Evolutionary conservation across 2,329 filamentous ascomycete genomes (phyloP).

Genomic region (Nothopassalora personata): DNA sequence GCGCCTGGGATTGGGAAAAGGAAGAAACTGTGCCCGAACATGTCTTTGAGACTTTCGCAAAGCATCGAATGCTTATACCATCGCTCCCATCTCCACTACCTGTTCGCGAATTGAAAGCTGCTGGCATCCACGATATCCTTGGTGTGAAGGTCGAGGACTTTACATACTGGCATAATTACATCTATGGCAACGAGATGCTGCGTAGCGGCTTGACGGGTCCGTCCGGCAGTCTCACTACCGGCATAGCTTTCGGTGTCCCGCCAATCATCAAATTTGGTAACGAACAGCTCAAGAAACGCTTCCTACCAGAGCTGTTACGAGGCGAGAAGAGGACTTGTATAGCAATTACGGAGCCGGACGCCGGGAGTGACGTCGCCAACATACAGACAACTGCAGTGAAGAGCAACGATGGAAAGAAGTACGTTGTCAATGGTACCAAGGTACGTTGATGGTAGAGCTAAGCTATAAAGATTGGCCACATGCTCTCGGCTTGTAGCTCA

Average conservation of each 20-base stretch:
- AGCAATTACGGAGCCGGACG: slow-evolving; percentile 72
- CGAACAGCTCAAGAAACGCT: slow-evolving; percentile 56
- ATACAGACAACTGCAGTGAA: slow-evolving; percentile 63
- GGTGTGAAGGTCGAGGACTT: slow-evolving; percentile 68
- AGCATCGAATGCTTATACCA: slow-evolving; percentile 65
- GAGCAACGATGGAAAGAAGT: slow-evolving; percentile 58
- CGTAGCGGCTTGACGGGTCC: slow-evolving; percentile 62
- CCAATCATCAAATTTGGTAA: slow-evolving; percentile 66
- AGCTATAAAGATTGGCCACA: no score
- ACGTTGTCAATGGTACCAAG: slow-evolving; percentile 64
- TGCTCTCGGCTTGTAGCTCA: neutral
- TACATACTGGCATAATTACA: slow-evolving; percentile 65
- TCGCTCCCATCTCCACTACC: slow-evolving; percentile 65
- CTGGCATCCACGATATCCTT: slow-evolving; percentile 62
- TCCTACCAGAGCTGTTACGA: slow-evolving; percentile 62
- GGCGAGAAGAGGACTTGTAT: slow-evolving; percentile 66
- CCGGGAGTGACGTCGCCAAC: slow-evolving; percentile 68
- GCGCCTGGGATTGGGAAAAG: slow-evolving; percentile 66
- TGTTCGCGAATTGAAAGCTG: slow-evolving; percentile 58
- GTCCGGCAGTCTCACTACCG: slow-evolving; percentile 59
- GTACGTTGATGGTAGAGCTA: neutral
- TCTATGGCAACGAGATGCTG: slow-evolving; percentile 67
- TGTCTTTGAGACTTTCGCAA: slow-evolving; percentile 60
- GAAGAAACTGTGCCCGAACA: slow-evolving; percentile 58
- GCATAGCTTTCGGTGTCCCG: slow-evolving; percentile 67